These are phyloP conservation scores for Oryza coarctata DNA, from an alignment of 176 grass and related monocot genomes.

Conservation along the genomic window DNA sequence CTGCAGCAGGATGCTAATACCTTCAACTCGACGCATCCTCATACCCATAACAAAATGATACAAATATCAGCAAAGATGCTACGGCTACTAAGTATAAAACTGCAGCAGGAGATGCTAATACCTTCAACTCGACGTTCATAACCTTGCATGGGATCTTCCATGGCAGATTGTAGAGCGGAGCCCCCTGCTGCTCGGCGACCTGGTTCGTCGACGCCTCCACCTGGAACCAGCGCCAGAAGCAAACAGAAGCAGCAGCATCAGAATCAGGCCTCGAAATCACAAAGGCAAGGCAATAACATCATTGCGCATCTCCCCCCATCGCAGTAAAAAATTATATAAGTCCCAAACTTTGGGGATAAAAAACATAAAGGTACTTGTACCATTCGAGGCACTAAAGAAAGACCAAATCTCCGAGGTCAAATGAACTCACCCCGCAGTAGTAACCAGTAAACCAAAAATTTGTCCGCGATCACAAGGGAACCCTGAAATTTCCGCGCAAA, in stretches of 20 bases:
- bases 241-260: background rate
- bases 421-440: background rate
- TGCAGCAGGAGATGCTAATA: conserved; percentile 2
- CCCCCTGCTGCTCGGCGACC: conserved; percentile 61
- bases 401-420: conserved; percentile 36
- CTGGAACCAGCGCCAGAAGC: conserved; percentile 43
- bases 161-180: conserved; percentile 73
- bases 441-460: conserved; percentile 8
- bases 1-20: conserved; percentile 20
- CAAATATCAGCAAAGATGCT: conserved; percentile 9
- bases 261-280: conserved; percentile 8
- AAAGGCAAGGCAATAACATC: conserved; percentile 30
- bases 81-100: background rate
- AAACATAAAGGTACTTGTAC: conserved; percentile 32
- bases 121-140: conserved; percentile 83
- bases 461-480: background rate
- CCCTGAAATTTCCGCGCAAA: background rate
- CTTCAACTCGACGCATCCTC: conserved; percentile 56
- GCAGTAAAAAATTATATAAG: conserved; percentile 1
- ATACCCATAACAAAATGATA: background rate
- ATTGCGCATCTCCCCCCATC: conserved; percentile 27
- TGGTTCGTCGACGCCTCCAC: conserved; percentile 89
- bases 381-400: conserved; percentile 45
- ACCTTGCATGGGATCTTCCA: conserved; percentile 86
- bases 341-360: conserved; percentile 24